Percentiles rank a stretch among this genome's conserved stretches.
phyloP scores from a whole-genome alignment of 768 basidiomycete genomes.

The Pisolithus microcarpus region DNA sequence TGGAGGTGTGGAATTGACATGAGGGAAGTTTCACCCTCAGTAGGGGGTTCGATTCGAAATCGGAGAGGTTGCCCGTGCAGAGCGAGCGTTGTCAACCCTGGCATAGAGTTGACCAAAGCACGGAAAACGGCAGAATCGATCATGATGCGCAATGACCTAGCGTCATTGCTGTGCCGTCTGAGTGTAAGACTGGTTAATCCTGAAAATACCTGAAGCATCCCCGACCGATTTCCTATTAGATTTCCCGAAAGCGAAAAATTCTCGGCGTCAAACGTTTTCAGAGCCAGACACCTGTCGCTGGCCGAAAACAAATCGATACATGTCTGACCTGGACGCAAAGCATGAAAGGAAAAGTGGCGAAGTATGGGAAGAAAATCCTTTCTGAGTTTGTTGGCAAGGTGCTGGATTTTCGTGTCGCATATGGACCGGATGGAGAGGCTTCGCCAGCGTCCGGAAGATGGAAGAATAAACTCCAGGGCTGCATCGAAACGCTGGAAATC shows the following conservation, averaged over 20 bases:
- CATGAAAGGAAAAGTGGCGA: constrained; percentile 24
- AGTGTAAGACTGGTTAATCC: constrained; percentile 21
- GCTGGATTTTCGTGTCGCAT: constrained; percentile 24
- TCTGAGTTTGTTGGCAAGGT: constrained; percentile 21
- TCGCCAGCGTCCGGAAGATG: constrained; percentile 23
- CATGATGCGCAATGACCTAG: constrained; percentile 21
- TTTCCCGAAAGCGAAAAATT: constrained; percentile 22
- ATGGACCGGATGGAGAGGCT: constrained; percentile 19
- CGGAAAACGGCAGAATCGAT: constrained; percentile 23
- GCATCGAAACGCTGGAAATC: constrained; percentile 25
- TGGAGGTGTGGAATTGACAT: constrained; percentile 22
- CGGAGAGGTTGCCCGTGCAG: constrained; percentile 24
- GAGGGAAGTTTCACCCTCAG: not conserved
- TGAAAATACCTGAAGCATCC: constrained; percentile 12
- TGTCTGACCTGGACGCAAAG: constrained; percentile 24
- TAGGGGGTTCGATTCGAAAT: constrained; percentile 15
- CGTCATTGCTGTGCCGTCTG: constrained; percentile 22
- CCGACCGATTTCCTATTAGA: constrained; percentile 8
- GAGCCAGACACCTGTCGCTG: constrained; percentile 8
- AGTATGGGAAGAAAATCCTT: constrained; percentile 15
- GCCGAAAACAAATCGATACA: constrained; percentile 21
- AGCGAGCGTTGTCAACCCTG: constrained; percentile 19
- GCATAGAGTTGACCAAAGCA: constrained; percentile 16
- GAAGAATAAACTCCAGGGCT: constrained; percentile 20
- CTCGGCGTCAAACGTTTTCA: constrained; percentile 24